Base-by-base conservation (phyloP, 108 stramenopile genomes). In the Fistulifera solaris region DNA sequence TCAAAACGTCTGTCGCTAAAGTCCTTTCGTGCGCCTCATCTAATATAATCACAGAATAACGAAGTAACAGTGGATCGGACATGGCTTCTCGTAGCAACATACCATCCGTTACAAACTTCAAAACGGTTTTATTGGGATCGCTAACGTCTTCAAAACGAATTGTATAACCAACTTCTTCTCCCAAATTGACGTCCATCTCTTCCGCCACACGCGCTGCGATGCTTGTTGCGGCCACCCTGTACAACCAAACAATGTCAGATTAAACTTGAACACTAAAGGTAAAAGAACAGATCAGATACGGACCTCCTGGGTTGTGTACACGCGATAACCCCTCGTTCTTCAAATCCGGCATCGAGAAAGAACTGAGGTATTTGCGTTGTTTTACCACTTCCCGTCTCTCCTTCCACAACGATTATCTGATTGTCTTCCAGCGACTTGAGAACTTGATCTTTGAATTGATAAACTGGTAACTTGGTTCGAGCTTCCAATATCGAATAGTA, bases 1-100 rank as follows among this genome's bases (percentile, higher is more conserved):
- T 97, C 46, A 99, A 75, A n/a, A 99, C 94, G 68, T 99, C 99
- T 7, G 99, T 99, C 8, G 94, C 79, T 61, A 99, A 62, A 0
- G 99, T 98, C 7, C 99, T 70, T 76, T 99, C 99, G 78, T 99
- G 99, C 43, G 94, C 94, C 76, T 99, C 99, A 74, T 99, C 99
- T 16, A 99, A 71, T 7, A 97, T 86, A 48, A 99, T 94, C 62
- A 88, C 94, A 21, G 82, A 86, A 70, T 98, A 98, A 55, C 75
- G 53, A 17, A 68, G 67, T 42, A 98, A 64, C 24, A 92, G 45
- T 1, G 99, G 97, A 87, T 99, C 99, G 27, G 77, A 78, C 99
- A 98, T 98, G 25, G 99, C 99, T 67, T 96, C 95, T 48, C 92
- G 74, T 18, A 96, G 63, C 13, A 94, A 69, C 93, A 94, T 94